phyloP scores from a whole-genome alignment of 768 basidiomycete species.

The Trametes cingulata region DNA sequence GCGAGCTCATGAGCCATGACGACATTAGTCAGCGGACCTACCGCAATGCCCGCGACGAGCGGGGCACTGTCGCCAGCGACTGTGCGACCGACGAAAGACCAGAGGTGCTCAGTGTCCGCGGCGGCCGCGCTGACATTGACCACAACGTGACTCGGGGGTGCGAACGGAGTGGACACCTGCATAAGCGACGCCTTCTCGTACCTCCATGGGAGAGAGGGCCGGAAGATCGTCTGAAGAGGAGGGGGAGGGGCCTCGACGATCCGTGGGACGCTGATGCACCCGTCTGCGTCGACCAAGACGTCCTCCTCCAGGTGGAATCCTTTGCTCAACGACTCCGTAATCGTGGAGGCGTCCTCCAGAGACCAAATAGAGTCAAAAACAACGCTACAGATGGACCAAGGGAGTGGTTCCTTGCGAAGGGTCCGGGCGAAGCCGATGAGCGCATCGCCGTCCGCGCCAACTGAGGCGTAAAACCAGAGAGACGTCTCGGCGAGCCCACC shows the following conservation, averaged over 20 bases:
- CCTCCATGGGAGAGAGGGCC: background rate
- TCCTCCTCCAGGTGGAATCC: background rate
- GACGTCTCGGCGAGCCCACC: slow-evolving; percentile 16
- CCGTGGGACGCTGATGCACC: background rate
- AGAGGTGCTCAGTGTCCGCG: background rate
- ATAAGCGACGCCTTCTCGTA: background rate
- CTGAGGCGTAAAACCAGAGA: slow-evolving; percentile 34
- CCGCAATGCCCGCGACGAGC: background rate
- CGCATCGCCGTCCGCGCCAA: slow-evolving; percentile 35
- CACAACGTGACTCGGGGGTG: background rate
- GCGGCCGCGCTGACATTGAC: background rate
- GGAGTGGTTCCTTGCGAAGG: slow-evolving; percentile 33
- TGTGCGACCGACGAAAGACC: background rate
- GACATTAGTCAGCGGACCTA: slow-evolving; percentile 3
- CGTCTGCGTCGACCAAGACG: background rate
- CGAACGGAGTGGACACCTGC: background rate
- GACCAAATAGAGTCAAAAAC: slow-evolving; percentile 28
- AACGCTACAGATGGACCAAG: slow-evolving; percentile 34
- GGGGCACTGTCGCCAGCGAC: background rate
- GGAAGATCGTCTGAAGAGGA: background rate
- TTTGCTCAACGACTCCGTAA: background rate
- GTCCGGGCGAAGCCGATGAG: slow-evolving; percentile 35
- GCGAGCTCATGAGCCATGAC: slow-evolving; percentile 1
- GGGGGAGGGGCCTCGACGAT: background rate
- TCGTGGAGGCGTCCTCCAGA: background rate